Evolutionary conservation across 495 filamentous ascomycete species (phyloP), one percentile per base, ranked within the genome.

Genomic region (Acidiella bohemica): DNA sequence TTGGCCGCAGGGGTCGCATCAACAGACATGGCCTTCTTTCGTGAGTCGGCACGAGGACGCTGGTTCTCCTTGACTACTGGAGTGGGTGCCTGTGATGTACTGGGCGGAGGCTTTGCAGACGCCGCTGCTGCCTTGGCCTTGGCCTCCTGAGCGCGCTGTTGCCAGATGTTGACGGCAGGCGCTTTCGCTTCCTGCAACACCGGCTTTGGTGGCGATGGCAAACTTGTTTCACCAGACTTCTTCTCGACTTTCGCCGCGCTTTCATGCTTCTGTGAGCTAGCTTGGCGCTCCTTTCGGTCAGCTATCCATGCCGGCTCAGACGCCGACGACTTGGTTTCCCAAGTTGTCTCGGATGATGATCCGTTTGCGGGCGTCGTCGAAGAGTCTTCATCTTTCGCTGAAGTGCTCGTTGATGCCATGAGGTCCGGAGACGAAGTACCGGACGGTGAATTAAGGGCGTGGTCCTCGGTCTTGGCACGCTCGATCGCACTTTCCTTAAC

Each of bases 81-180:
- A 8, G 22, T 13, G n/a, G 19, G 20, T 27, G 41, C 16, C 22
- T 41, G 8, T 1, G 20, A 24, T 20, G 29, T 45, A 14, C 30
- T 13, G 13, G 23, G 19, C 45, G 20, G 36, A 13, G 46, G 19
- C 24, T 19, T 17, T 30, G 41, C 63, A 21, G 52, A 38, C 19
- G 58, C 36, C 9, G 47, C 55, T 7, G 67, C 46, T 32, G 65
- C 59, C 58, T 81, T 83, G 32, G 75, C 71, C 26, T 78, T 72
- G 39, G 73, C 66, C 11, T 72, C 76, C 51, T 87, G 78, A 44
- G 69, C 77, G 24, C 84, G 70, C 59, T 81, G 71, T 27, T 72
- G 67, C 90, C 90, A 97, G 35, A 82, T 56, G 58, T 97, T 97
- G 33, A 94, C 81, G 1, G 72, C 51, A 4, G 90, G 88, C 28